These are phyloP conservation scores for Claviceps purpurea DNA, from an alignment of 2,329 filamentous ascomycete genomes.

Conservation along the genomic window DNA sequence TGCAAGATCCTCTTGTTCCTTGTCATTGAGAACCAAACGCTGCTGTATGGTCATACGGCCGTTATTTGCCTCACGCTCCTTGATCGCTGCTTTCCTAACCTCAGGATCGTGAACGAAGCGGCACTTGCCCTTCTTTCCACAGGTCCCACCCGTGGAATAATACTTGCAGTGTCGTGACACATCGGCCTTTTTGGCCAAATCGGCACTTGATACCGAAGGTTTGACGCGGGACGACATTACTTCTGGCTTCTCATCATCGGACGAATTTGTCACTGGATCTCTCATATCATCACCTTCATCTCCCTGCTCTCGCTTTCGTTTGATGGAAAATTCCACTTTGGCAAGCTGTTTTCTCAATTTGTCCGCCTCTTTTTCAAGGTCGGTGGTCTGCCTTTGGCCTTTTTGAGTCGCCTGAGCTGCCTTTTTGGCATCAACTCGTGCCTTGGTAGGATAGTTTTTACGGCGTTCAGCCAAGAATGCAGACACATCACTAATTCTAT, in stretches of 20 bases:
- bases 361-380: conserved; percentile 45
- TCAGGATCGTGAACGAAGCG: conserved; percentile 56
- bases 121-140: conserved; percentile 63
- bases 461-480: conserved; percentile 72
- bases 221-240: conserved; percentile 35
- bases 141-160: conserved; percentile 53
- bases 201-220: conserved; percentile 21
- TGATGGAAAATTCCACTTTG: conserved; percentile 57
- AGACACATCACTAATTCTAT: conserved; percentile 53
- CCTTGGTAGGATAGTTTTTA: conserved; percentile 67
- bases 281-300: conserved; percentile 56
- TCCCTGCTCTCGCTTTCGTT: conserved; percentile 54
- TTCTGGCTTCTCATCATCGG: conserved; percentile 47
- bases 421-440: conserved; percentile 51
- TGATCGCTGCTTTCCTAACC: conserved; percentile 48
- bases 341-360: conserved; percentile 51
- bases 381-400: conserved; percentile 48
- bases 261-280: conserved; percentile 35
- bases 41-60: conserved; percentile 54
- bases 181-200: conserved; percentile 43
- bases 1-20: conserved; percentile 53
- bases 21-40: conserved; percentile 52
- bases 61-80: conserved; percentile 50
- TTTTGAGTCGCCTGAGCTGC: conserved; percentile 30
- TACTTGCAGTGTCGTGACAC: conserved; percentile 57